Conservation (phyloP, 257 asterid species). For the Ilex asprella region DNA sequence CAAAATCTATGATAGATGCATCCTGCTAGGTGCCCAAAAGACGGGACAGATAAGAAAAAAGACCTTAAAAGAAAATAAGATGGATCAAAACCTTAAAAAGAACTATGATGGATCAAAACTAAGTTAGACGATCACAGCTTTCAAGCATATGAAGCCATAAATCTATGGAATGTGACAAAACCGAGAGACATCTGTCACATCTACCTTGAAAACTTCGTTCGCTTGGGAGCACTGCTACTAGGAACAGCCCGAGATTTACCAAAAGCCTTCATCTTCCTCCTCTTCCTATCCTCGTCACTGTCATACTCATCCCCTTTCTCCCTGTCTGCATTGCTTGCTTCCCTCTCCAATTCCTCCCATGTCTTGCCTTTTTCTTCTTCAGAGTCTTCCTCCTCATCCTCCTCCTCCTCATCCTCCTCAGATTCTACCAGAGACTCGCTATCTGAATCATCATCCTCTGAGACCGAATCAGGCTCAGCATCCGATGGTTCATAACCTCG, state of each 20-base stretch:
- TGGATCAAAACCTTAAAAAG: too few relatives aligned
- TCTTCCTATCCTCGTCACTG: conserved; percentile 67
- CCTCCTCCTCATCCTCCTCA: conserved; percentile 53
- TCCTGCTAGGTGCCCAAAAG: too few relatives aligned
- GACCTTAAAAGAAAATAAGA: too few relatives aligned
- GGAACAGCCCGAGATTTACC: conserved; percentile 54
- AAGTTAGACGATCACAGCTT: too few relatives aligned
- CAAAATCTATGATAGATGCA: too few relatives aligned
- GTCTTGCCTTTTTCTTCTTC: conserved; percentile 77
- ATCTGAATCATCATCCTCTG: conserved; percentile 59
- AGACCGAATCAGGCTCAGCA: conserved; percentile 59
- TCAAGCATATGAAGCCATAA: too few relatives aligned
- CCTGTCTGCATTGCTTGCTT: conserved; percentile 65
- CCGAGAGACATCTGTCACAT: neutral
- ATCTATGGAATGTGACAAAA: neutral
- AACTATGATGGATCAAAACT: too few relatives aligned
- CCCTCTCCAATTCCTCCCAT: conserved; percentile 83
- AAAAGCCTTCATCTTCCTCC: conserved; percentile 49
- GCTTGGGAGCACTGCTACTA: conserved; percentile 32
- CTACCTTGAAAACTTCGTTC: conserved; percentile 47
- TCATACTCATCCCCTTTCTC: conserved; percentile 69
- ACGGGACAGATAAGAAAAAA: too few relatives aligned
- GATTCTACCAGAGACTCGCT: conserved; percentile 69
- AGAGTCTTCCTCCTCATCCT: conserved; percentile 34
- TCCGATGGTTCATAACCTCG: conserved; percentile 69